Percentiles rank a stretch among this genome's conserved stretches.
Evolutionary conservation across 495 filamentous ascomycete species (phyloP).

Genomic region (Xylaria intraflava): DNA sequence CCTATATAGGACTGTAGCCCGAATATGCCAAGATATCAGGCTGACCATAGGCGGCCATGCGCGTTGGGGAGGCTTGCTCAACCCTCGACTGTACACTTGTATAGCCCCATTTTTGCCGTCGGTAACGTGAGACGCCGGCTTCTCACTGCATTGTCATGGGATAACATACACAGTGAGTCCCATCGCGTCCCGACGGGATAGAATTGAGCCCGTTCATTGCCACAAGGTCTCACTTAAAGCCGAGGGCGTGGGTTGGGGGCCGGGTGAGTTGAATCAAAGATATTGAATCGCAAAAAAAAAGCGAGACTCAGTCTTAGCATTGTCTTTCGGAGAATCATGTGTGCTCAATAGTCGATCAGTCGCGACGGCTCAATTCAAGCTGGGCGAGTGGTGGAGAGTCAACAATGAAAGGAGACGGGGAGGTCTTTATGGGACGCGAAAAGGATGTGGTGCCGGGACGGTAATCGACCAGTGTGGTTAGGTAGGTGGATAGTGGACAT

Average conservation of each 20-base stretch:
- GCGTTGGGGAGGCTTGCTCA: background rate
- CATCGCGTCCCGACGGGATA: background rate
- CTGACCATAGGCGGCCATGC: conserved; percentile 7
- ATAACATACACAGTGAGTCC: background rate
- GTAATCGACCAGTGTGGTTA: no score
- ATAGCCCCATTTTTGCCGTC: background rate
- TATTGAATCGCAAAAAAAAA: background rate
- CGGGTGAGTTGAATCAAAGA: background rate
- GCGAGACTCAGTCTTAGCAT: background rate
- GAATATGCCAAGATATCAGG: background rate
- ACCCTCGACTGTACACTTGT: background rate
- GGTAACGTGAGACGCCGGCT: background rate
- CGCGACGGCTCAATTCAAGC: background rate
- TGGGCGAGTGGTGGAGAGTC: no score
- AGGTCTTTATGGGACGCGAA: no score
- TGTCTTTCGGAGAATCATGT: background rate
- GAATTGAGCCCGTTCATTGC: background rate
- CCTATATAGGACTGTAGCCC: background rate
- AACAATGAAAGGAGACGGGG: no score
- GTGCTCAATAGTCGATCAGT: background rate
- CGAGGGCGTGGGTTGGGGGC: background rate
- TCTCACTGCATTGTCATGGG: background rate
- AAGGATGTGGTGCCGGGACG: no score
- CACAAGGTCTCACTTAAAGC: conserved; percentile 2
- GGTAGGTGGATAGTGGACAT: no score